phyloP scores from a whole-genome alignment of 441 rosid species.

The Isatis lusitanica region DNA sequence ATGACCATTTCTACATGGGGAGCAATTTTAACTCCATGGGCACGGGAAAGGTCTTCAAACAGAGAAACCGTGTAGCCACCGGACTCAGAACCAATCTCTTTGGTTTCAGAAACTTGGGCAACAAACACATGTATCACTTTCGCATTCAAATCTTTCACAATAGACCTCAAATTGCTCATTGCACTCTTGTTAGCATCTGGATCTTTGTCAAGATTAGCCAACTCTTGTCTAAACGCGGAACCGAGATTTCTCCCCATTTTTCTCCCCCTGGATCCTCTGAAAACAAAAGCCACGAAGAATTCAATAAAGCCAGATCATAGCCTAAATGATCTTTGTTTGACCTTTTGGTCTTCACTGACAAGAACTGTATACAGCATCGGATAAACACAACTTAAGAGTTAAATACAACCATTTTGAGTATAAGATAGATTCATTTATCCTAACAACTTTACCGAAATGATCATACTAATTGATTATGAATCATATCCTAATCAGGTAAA shows the following conservation, averaged over 20 bases:
- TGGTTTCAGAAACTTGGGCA: slow-evolving; percentile 85
- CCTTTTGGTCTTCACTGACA: neutral
- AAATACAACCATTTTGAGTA: neutral
- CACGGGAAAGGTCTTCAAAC: slow-evolving; percentile 93
- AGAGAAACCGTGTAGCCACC: slow-evolving; percentile 95
- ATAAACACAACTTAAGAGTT: slow-evolving; percentile 2
- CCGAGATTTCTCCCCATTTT: slow-evolving; percentile 78
- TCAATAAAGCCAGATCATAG: slow-evolving; percentile 11
- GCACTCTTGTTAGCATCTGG: slow-evolving; percentile 74
- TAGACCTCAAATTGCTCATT: slow-evolving; percentile 79
- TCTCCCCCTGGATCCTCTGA: slow-evolving; percentile 39
- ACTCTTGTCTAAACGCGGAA: slow-evolving; percentile 65
- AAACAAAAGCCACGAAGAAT: slow-evolving; percentile 13
- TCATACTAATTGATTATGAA: neutral
- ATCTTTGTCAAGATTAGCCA: slow-evolving; percentile 89
- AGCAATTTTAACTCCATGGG: slow-evolving; percentile 88
- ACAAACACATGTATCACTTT: slow-evolving; percentile 86
- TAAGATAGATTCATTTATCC: neutral
- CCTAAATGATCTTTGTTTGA: neutral
- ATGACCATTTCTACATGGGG: slow-evolving; percentile 85
- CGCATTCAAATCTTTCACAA: slow-evolving; percentile 79
- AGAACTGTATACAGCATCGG: neutral
- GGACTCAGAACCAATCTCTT: slow-evolving; percentile 80
- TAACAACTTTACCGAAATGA: neutral
- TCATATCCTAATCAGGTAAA: slow-evolving; percentile 20